Evolutionary conservation across 169 alveolate genomes (phyloP), one percentile per base, ranked within the genome.

Genomic region (Neospora caninum): DNA sequence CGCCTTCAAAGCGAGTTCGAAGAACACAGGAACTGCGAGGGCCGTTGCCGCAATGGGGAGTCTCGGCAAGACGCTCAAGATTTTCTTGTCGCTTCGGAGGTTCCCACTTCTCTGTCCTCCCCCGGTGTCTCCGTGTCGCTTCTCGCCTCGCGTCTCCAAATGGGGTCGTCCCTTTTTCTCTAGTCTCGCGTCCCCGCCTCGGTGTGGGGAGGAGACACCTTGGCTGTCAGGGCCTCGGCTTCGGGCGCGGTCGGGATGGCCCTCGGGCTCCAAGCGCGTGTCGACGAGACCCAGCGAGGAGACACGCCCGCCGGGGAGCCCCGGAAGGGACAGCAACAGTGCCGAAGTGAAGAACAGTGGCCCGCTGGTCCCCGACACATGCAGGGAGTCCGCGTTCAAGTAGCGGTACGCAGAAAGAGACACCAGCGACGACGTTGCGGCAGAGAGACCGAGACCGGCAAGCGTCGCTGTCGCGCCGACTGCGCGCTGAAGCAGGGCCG

Each of bases 41-140:
- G 67, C 89, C 31, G 69, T 36, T 82, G 89, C 89, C 22, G 89
- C 89, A 82, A 82, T 82, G 64, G 89, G 89, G 41, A 82, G 67
- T 36, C 67, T 22, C 36, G 89, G 89, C 89, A 39, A 36, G 6
- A 82, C 67, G 25, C 89, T 82, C 64, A 43, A 22, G 25, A 82
- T 41, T 36, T n/a, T 31, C 49, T 36, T 31, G 58, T 49, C 58
- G 4, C 58, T 49, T 49, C 58, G 22, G n/a, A n/a, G n/a, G 29
- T 6, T 6, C 13, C 58, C 22, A 4, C 13, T 49, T 4, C 58
- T 13, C 58, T 49, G 4, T 49, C 58, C 58, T 4, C 13, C 58
- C 13, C 58, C 58, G 13, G 58, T 49, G 58, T 49, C 58, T 49
- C 58, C 58, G 4, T 49, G 58, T 49, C 58, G 58, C n/a, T n/a